Evolutionary conservation across 306 rosid species (phyloP).

Genomic region (Lablab purpureus): DNA sequence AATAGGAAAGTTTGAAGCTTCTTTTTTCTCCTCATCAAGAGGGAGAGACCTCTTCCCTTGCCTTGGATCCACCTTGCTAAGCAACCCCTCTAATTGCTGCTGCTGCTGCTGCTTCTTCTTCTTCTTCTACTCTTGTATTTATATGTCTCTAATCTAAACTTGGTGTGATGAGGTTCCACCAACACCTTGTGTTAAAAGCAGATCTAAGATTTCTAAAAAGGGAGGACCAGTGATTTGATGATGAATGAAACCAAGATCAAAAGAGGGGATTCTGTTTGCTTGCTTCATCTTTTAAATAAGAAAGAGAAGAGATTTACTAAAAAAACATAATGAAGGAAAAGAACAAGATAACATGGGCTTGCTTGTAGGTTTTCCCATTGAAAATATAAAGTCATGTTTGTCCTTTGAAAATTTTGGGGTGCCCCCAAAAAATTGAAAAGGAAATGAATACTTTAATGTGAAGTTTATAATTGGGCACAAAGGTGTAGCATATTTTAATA

Average conservation of each 20-base stretch:
- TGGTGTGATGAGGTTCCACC: not conserved
- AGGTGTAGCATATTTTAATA: conserved; percentile 18
- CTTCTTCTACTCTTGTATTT: conserved; percentile 23
- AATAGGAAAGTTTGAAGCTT: conserved; percentile 25
- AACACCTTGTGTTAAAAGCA: conserved; percentile 29
- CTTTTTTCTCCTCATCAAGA: conserved; percentile 48
- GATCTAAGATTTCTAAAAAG: conserved; percentile 49
- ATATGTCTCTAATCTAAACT: not conserved
- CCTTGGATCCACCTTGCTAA: conserved; percentile 60
- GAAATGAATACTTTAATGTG: not conserved
- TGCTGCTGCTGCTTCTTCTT: not conserved
- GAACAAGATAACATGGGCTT: conserved; percentile 45
- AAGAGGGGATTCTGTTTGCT: conserved; percentile 43
- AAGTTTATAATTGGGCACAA: not conserved
- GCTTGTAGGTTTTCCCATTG: conserved; percentile 53
- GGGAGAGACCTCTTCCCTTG: conserved; percentile 55
- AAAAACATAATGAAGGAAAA: conserved; percentile 8
- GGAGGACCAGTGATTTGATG: conserved; percentile 35
- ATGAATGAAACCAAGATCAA: conserved; percentile 37
- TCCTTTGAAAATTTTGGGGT: conserved; percentile 32
- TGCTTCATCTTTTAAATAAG: conserved; percentile 44
- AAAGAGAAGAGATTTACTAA: not conserved
- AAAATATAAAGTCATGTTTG: conserved; percentile 45
- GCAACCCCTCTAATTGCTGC: not conserved
- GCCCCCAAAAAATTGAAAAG: not conserved